Base-by-base conservation (phyloP, 2,329 filamentous ascomycete genomes). In the Ophiostoma ulmi region DNA sequence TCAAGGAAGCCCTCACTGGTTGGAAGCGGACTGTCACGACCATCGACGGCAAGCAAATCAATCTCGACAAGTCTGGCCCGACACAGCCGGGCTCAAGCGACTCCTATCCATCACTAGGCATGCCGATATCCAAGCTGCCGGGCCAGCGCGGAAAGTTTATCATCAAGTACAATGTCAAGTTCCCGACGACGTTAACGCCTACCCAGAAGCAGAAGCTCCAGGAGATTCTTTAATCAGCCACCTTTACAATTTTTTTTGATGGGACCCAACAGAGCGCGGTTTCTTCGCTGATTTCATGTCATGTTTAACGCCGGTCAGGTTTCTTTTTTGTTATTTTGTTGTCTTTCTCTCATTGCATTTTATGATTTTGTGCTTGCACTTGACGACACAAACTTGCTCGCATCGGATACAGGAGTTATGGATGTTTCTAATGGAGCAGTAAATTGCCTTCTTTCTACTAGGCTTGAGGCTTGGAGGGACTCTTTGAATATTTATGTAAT, bases 1-100 rank as follows among this genome's bases (percentile, higher is more conserved):
- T 99, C 66, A 98, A 97, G 80, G 95, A 99, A 81, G 93, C 95
- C 1, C 82, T 99, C 64, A 97, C 94, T 0, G 95, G 95, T 72
- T 99, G 95, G 95, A 90, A 88, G 76, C 88, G 91, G 70, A 96
- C 92, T n/a, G 88, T 99, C 31, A 88, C 89, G 41, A 99, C 94
- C 11, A 98, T 99, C 75, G 95, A 99, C 77, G 92, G 92, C 75
- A 94, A 92, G 78, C 91, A 94, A 76, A 83, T 99, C 75, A 88
- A 84, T 69, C 86, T 98, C 55, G 88, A 92, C 64, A 94, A 93
- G 79, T 82, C 85, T 5, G 94, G 94, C 0, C 94, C 94, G 0
- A 98, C 94, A 7, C 90, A 91, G 71, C 94, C 94, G 0, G 92
- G 91, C 14, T 91, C 89, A 78, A 88, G 88, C 75, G 94, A 97